Percentiles rank a stretch among this genome's conserved stretches.
phyloP scores from a whole-genome alignment of 352 stramenopile genomes.

The Pythium chondricola region DNA sequence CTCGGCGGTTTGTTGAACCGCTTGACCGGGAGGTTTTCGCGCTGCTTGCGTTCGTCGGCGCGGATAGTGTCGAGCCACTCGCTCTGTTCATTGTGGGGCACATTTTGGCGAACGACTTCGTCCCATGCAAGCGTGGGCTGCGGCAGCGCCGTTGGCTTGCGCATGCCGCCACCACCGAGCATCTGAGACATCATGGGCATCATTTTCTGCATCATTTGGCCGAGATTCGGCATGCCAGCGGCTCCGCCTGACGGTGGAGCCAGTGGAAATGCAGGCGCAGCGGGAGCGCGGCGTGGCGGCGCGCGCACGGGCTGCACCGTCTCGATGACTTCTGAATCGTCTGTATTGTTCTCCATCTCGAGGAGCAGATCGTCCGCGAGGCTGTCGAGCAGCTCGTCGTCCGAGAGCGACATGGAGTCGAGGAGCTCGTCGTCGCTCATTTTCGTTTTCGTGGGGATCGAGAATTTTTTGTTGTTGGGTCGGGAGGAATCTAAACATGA shows the following conservation, averaged over 20 bases:
- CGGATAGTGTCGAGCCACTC: slow-evolving; percentile 67
- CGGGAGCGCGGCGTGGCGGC: not conserved
- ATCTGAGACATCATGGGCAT: slow-evolving; percentile 87
- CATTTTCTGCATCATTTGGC: slow-evolving; percentile 85
- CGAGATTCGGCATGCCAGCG: slow-evolving; percentile 47
- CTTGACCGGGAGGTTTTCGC: slow-evolving; percentile 23
- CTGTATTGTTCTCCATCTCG: slow-evolving; percentile 42
- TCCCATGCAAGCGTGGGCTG: slow-evolving; percentile 47
- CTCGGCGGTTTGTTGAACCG: slow-evolving; percentile 37
- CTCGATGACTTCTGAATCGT: slow-evolving; percentile 13
- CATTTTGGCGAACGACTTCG: slow-evolving; percentile 59
- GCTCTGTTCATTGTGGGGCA: slow-evolving; percentile 42
- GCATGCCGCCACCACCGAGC: slow-evolving; percentile 38
- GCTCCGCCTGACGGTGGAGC: not conserved
- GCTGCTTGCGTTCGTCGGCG: slow-evolving; percentile 40
- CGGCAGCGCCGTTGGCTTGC: slow-evolving; percentile 23
- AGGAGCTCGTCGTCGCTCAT: slow-evolving; percentile 75
- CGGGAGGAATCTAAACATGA: not conserved
- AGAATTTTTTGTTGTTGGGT: not conserved
- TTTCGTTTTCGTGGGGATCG: slow-evolving; percentile 8
- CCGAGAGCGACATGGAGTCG: slow-evolving; percentile 79
- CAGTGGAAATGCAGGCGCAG: slow-evolving; percentile 26
- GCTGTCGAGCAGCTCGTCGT: slow-evolving; percentile 80
- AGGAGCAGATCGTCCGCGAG: slow-evolving; percentile 78
- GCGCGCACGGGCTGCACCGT: slow-evolving; percentile 20